Conservation (phyloP, 306 rosid genomes). For the Fragaria vesca region DNA sequence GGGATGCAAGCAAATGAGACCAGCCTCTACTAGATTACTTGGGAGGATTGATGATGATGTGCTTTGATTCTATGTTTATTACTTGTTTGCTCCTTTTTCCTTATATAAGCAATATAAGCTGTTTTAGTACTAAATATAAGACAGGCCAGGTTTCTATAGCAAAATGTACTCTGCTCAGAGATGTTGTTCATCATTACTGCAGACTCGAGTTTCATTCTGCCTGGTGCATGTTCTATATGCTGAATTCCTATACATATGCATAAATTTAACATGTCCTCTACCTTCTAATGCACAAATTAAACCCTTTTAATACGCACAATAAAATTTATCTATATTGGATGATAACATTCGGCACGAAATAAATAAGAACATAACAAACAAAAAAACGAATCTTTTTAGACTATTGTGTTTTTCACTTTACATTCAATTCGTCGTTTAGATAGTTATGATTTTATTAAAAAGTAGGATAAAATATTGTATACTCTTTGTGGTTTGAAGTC, state of each 20-base stretch:
- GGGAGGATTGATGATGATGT: slow-evolving; percentile 6
- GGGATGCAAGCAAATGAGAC: slow-evolving; percentile 1
- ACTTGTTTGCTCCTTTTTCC: neutral
- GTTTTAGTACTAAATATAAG: slow-evolving; percentile 14
- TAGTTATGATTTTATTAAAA: too few species aligned
- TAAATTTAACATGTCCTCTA: neutral
- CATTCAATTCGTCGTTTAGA: neutral
- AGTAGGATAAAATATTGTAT: too few species aligned
- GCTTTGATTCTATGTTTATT: slow-evolving; percentile 14
- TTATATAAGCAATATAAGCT: slow-evolving; percentile 3
- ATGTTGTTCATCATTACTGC: slow-evolving; percentile 8
- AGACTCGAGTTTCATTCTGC: slow-evolving; percentile 22
- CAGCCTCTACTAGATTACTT: neutral
- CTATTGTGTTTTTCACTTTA: neutral
- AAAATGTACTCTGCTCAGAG: slow-evolving; percentile 10
- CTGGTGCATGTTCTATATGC: slow-evolving; percentile 21
- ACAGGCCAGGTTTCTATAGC: slow-evolving; percentile 22
- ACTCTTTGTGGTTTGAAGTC: too few species aligned
- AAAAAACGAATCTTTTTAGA: neutral
- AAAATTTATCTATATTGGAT: neutral
- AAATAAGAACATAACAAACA: neutral
- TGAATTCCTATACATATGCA: slow-evolving; percentile 9
- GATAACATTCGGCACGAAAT: neutral
- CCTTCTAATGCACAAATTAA: neutral
- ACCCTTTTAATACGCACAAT: neutral